These are phyloP conservation scores for Clonostachys chloroleuca DNA, from an alignment of 2,329 filamentous ascomycete species.

Conservation along the genomic window DNA sequence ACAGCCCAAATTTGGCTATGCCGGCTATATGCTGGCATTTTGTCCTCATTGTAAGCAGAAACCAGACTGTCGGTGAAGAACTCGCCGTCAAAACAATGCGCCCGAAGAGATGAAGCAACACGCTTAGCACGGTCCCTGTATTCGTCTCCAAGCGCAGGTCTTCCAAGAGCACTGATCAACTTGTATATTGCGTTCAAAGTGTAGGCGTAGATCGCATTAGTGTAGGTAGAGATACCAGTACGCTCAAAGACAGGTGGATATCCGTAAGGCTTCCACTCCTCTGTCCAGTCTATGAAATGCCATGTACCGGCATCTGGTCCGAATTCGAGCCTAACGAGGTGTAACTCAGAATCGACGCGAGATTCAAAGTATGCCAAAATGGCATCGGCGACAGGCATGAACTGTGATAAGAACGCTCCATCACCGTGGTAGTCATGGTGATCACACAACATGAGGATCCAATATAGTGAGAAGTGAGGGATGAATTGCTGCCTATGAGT, in stretches of 20 bases:
- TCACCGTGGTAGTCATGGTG: slow-evolving; percentile 25
- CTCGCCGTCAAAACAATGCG: not conserved
- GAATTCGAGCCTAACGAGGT: no score
- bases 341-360: slow-evolving; percentile 16
- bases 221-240: slow-evolving; percentile 17
- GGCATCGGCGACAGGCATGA: slow-evolving; percentile 18
- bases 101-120: slow-evolving; percentile 13
- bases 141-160: slow-evolving; percentile 9
- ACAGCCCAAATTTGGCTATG: slow-evolving; percentile 27
- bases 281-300: slow-evolving; percentile 26
- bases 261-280: slow-evolving; percentile 16
- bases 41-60: slow-evolving; percentile 19
- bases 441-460: slow-evolving; percentile 23
- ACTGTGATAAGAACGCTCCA: slow-evolving; percentile 12
- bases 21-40: slow-evolving; percentile 17
- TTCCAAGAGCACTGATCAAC: not conserved
- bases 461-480: slow-evolving; percentile 25
- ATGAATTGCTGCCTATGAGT: slow-evolving; percentile 24
- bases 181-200: slow-evolving; percentile 22
- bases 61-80: slow-evolving; percentile 12
- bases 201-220: slow-evolving; percentile 23
- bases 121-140: slow-evolving; percentile 14
- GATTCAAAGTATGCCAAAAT: slow-evolving; percentile 15
- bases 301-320: slow-evolving; percentile 14
- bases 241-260: slow-evolving; percentile 25